Evolutionary conservation across 768 basidiomycete species (phyloP), one percentile per base, ranked within the genome.

Genomic region (Leucocoprinus leucothites): DNA sequence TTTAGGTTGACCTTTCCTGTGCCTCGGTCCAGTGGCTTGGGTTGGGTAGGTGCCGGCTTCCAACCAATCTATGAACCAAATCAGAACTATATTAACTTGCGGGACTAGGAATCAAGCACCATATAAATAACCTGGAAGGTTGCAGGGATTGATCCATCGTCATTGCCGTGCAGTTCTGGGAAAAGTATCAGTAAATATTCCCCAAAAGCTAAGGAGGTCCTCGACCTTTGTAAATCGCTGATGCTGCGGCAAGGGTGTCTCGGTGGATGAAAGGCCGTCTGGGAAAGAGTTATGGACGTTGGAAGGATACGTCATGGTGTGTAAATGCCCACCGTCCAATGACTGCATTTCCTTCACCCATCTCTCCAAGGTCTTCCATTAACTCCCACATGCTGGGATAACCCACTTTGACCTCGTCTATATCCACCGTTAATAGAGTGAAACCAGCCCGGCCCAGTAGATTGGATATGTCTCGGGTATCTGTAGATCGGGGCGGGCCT

Each of bases 311-410:
- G 9, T 25, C 22, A 42, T 48, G 13, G 3, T 40, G n/a, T 4
- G 24, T 8, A 19, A 34, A 26, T 26, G 64, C 77, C 43, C 58
- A 91, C 87, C 93, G 76, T 63, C 90, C 92, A 28, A 95, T 72
- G 42, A 98, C 81, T 9, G 94, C 93, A 65, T 97, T 98, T 47
- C 82, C 85, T 67, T 99, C 97, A 18, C 97, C 97, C 97, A 99
- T 99, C 66, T 92, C 86, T 49, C 82, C 79, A n/a, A 99, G 71
- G 69, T 99, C 97, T 53, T 94, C 85, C 69, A 98, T 77, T 13
- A 99, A 80, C 65, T 98, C 96, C 87, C 90, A 98, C 81, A 98
- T 95, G 43, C 85, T 89, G 0, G 97, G 97, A 65, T 98, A 99
- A 6, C 81, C 81, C 35, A 98, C 84, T 60, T 82, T 84, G 6